Evolutionary conservation across 768 basidiomycete genomes (phyloP), one percentile per base, ranked within the genome.

Genomic region (Leccinum barrowsii): DNA sequence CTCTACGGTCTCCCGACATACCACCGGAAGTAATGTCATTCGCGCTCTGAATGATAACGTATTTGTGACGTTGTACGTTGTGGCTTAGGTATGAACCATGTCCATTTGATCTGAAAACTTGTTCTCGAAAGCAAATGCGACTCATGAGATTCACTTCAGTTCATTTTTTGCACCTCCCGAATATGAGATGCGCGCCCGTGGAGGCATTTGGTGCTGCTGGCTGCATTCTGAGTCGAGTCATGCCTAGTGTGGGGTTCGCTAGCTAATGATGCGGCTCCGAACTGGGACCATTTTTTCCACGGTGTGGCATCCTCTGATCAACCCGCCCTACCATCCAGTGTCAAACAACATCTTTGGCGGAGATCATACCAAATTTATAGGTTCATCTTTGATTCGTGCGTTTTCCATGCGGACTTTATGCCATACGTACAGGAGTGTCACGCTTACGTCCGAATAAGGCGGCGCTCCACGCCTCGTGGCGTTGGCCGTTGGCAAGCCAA

Each of bases 81-180:
- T 34, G 34, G 5, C 12, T 34, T 34, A 57, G 57, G 65, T 64
- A 63, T 58, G 56, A 63, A 28, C 22, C 13, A 22, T 40, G 47
- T 40, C 21, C 8, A 11, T 17, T 52, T 34, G 17, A 60, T 13
- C 7, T n/a, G 4, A 13, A 24, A 37, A 21, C 10, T 42, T 22
- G 34, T 8, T 28, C 22, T 46, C 37, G 12, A 34, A 34, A 48
- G 17, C 7, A n/a, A 50, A 28, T 6, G 28, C 34, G 37, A 13
- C 21, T 47, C 53, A 37, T 50, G n/a, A 10, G 40, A 19, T 28
- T 49, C n/a, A 35, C 5, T 40, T 19, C n/a, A 32, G 28, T 30
- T 30, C 28, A 40, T 49, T 52, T 21, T 6, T 26, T 15, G 48
- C 35, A 17, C 15, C 32, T 42, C 12, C 34, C 12, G 10, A 24